Conservation (phyloP, 768 basidiomycete species). For the Terana coerulea region DNA sequence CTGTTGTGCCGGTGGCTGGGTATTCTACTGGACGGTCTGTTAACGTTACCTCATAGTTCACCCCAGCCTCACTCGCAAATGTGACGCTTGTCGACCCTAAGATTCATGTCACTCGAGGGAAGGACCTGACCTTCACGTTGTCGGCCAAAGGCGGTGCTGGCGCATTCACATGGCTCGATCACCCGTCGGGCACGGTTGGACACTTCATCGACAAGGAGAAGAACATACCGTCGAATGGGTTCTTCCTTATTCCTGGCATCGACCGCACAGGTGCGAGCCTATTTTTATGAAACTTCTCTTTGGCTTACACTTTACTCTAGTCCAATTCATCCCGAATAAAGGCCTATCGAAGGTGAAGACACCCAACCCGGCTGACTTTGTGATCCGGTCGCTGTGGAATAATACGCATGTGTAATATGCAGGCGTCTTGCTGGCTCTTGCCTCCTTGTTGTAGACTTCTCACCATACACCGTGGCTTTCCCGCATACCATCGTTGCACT, state of each 20-base stretch:
- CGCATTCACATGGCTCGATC: constrained; percentile 58
- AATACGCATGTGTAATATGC: constrained; percentile 36
- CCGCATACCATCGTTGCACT: too few species aligned
- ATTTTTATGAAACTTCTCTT: not conserved
- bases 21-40: too few species aligned
- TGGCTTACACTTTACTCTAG: constrained; percentile 23
- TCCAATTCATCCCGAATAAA: constrained; percentile 37
- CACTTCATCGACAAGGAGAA: constrained; percentile 44
- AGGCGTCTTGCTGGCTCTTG: not conserved
- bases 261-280: constrained; percentile 43
- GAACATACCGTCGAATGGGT: constrained; percentile 44
- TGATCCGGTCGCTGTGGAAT: constrained; percentile 51
- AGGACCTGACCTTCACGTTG: constrained; percentile 44
- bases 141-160: constrained; percentile 53
- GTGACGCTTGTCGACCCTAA: constrained; percentile 48
- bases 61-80: constrained; percentile 44
- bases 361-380: constrained; percentile 42
- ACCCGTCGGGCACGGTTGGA: constrained; percentile 51
- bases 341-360: constrained; percentile 35
- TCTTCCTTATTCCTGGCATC: constrained; percentile 51
- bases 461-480: too few species aligned
- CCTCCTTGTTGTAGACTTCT: too few species aligned
- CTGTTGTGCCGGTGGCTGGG: too few species aligned
- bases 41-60: constrained; percentile 49
- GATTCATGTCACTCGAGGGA: constrained; percentile 31